Evolutionary conservation across 305 asterid genomes (phyloP).

Genomic region (Solanum aculeatissimum): DNA sequence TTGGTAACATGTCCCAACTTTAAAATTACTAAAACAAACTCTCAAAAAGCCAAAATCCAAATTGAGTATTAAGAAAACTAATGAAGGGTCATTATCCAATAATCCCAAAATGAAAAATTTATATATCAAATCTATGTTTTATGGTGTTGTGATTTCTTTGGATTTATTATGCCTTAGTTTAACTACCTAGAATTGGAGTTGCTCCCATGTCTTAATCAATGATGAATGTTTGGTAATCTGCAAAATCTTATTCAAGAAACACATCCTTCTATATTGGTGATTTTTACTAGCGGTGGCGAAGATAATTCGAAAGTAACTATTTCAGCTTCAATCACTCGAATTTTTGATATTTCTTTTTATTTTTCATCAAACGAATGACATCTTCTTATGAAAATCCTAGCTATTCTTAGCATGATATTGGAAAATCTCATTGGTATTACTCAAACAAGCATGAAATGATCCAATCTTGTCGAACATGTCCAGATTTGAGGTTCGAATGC

Average conservation of each 20-base stretch:
- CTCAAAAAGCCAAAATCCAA: not conserved
- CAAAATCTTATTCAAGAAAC: not conserved
- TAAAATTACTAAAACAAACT: not conserved
- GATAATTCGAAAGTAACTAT: not conserved
- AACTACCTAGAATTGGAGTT: not conserved
- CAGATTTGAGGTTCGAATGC: too few relatives aligned
- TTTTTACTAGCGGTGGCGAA: fast-evolving
- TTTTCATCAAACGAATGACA: too few relatives aligned
- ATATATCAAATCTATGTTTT: not conserved
- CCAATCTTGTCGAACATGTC: too few relatives aligned
- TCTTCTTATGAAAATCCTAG: too few relatives aligned
- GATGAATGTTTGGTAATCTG: not conserved
- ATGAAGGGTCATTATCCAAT: not conserved
- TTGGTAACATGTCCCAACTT: not conserved
- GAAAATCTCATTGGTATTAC: too few relatives aligned
- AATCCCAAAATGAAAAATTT: not conserved
- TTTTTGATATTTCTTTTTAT: too few relatives aligned
- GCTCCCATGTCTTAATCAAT: not conserved
- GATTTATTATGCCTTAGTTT: not conserved
- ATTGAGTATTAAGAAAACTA: not conserved
- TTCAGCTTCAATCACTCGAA: too few relatives aligned
- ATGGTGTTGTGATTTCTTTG: not conserved
- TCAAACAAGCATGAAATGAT: too few relatives aligned
- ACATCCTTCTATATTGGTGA: not conserved
- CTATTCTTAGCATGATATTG: too few relatives aligned